Conservation (phyloP, 148 eudicot genomes). For the Amaranthus palmeri region DNA sequence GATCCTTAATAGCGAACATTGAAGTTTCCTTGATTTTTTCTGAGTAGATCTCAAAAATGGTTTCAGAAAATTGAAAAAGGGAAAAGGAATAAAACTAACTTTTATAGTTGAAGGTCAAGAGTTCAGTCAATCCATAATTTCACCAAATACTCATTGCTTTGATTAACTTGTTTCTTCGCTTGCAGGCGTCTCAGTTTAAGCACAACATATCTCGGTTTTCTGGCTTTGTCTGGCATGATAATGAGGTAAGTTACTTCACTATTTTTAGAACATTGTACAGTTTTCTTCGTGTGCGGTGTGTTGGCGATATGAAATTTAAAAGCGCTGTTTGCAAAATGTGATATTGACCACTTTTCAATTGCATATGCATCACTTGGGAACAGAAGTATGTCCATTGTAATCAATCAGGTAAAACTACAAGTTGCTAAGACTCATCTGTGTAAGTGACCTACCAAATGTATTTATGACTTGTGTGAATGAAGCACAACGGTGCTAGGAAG, state of each 20-base stretch:
- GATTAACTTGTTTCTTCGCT: neutral
- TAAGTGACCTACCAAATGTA: neutral
- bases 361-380: neutral
- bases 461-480: neutral
- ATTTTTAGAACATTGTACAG: neutral
- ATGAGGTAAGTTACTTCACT: constrained; percentile 54
- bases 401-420: neutral
- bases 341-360: neutral
- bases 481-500: neutral
- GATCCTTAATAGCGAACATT: no score
- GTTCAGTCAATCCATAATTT: neutral
- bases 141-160: neutral
- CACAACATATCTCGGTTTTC: constrained; percentile 77
- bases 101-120: neutral
- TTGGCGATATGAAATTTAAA: neutral
- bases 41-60: no score
- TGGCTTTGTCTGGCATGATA: constrained; percentile 84
- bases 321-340: neutral
- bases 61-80: neutral
- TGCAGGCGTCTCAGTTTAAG: constrained; percentile 79
- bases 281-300: neutral
- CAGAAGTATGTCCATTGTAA: neutral
- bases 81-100: neutral
- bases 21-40: neutral
- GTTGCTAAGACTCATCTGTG: neutral